Conservation (phyloP, 108 stramenopile species). For the Cyclotella sp. region DNA sequence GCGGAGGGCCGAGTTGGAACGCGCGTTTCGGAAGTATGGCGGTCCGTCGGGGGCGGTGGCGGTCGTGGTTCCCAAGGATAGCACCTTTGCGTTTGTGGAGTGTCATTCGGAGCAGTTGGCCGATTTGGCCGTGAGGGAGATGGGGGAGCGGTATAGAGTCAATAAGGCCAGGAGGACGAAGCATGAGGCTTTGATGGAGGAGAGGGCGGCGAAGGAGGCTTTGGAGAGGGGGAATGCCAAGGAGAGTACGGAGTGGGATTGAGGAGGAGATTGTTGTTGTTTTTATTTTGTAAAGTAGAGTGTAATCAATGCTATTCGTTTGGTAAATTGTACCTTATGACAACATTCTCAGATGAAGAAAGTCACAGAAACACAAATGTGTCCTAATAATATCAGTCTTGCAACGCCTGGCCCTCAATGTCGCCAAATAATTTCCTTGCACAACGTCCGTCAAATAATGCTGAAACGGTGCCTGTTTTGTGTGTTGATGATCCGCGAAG, state of each 20-base stretch:
- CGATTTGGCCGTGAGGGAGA: conserved; percentile 73
- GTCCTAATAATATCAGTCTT: no score
- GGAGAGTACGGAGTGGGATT: conserved; percentile 28
- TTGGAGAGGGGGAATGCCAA: conserved; percentile 44
- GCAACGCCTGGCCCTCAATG: no score
- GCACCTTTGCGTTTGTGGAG: conserved; percentile 85
- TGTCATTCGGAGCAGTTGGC: conserved; percentile 72
- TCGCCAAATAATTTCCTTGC: no score
- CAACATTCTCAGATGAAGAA: no score
- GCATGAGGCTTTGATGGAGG: conserved; percentile 82
- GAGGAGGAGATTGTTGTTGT: neutral
- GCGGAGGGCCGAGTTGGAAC: conserved; percentile 84
- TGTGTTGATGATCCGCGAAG: no score
- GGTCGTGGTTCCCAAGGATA: conserved; percentile 68
- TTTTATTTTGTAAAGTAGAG: neutral
- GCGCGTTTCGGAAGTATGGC: conserved; percentile 87
- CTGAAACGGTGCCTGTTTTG: no score
- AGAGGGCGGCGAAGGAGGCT: conserved; percentile 69
- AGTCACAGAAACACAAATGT: no score
- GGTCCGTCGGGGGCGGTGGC: conserved; percentile 71
- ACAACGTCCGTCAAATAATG: no score
- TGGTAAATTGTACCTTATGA: no score
- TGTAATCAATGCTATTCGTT: no score
- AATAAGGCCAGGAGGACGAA: conserved; percentile 80
- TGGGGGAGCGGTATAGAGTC: conserved; percentile 66